A percentile compares a stretch with the other conserved stretches of the same genome.
phyloP scores from a whole-genome alignment of 2,329 filamentous ascomycete species.

The Trichoderma sp. region DNA sequence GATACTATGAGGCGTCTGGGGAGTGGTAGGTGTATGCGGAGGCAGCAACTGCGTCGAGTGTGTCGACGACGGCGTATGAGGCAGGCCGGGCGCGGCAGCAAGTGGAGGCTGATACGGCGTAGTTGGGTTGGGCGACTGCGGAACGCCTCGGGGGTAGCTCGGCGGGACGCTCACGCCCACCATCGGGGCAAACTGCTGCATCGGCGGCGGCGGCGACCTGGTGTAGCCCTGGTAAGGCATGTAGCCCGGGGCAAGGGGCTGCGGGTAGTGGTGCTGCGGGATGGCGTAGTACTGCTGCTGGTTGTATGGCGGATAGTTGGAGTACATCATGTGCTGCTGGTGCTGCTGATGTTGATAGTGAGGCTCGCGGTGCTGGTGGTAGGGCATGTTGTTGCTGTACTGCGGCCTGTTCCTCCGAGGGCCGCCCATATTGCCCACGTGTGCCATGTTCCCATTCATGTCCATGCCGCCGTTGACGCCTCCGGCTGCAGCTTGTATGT shows the following conservation, averaged over 20 bases:
- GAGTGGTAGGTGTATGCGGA: constrained; percentile 51
- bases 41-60: constrained; percentile 48
- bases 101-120: constrained; percentile 59
- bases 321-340: constrained; percentile 50
- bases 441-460: constrained; percentile 2
- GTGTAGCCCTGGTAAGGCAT: constrained; percentile 53
- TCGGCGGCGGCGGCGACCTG: constrained; percentile 52
- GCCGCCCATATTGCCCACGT: constrained; percentile 32
- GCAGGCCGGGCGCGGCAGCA: constrained; percentile 45
- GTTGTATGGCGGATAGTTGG: constrained; percentile 54
- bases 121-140: constrained; percentile 56
- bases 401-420: constrained; percentile 43
- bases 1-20: constrained; percentile 39
- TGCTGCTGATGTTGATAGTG: constrained; percentile 5
- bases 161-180: constrained; percentile 48
- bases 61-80: constrained; percentile 57
- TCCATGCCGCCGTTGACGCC: constrained; percentile 40
- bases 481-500: constrained; percentile 52
- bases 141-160: constrained; percentile 52
- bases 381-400: constrained; percentile 39
- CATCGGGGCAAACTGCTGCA: constrained; percentile 58
- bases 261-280: constrained; percentile 58
- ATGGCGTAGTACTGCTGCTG: constrained; percentile 53
- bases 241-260: constrained; percentile 50
- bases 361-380: constrained; percentile 32